Base-by-base conservation (phyloP, 1,284 basidiomycete genomes). In the Cutaneotrichosporon mucoides region DNA sequence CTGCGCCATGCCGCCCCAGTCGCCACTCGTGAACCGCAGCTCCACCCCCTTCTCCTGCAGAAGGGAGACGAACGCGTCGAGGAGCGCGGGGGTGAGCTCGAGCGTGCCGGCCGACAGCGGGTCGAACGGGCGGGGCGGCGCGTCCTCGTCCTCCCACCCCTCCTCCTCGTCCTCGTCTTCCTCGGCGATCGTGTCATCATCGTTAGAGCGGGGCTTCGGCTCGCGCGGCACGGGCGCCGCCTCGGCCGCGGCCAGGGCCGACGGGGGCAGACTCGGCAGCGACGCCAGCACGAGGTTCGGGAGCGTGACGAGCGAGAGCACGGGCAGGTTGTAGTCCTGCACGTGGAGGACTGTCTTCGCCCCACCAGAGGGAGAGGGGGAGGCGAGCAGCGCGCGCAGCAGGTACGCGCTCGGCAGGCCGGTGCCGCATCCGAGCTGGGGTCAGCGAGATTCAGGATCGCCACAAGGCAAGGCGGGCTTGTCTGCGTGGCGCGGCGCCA, bases 251-350 rank as follows among this genome's bases (percentile, higher is more conserved):
- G 65, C 62, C 8, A 66, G 55, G 12, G 60, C 57, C 1, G 56
- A 64, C 9, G 62, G 45, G 3, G 69, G 69, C 9, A 73, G 63
- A 54, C 57, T 64, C 15, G 71, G 59, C 34, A 78, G 64, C 5
- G 72, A 57, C 11, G 88, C 81, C 12, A 98, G 82, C 16, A 98
- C 75, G 42, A 97, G 77, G 72, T 98, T 99, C 0, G 95, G 92
- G 5, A 92, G 80, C 0, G 92, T 93, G 42, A 85, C 87, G 2
- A 95, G 84, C 51, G 87, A 84, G 1, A 97, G 78, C 2, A 94
- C 92, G 12, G 89, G 85, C 0, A 80, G 76, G 71, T 98, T 99
- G 80, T 94, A 99, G 76, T 99, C 95, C 81, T 97, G 93, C 4
- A 98, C 78, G 68, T 92, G 88, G n/a, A 97, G 70, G 4, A 83